Percentiles rank a stretch among this genome's conserved stretches.
Evolutionary conservation across 306 rosid genomes (phyloP).

Genomic region (Styphnolobium japonicum): DNA sequence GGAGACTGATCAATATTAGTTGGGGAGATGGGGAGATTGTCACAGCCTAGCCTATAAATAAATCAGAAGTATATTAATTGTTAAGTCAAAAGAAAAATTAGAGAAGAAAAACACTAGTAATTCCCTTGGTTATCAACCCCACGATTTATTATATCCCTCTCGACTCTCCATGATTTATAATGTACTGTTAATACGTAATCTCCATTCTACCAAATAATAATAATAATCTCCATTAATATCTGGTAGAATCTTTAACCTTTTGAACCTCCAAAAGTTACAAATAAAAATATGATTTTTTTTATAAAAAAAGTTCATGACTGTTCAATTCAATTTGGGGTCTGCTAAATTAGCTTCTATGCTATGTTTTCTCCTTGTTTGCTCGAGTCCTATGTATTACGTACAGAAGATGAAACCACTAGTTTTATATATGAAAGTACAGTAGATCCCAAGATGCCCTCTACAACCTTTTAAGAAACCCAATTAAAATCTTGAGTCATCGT

Average conservation of each 20-base stretch:
- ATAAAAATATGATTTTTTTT: background rate
- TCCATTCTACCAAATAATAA: too few species aligned
- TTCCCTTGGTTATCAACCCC: background rate
- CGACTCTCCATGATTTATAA: too few species aligned
- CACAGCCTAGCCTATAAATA: slow-evolving; percentile 24
- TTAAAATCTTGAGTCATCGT: background rate
- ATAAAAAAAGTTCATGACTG: slow-evolving; percentile 5
- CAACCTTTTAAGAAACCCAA: too few species aligned
- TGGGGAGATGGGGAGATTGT: slow-evolving; percentile 32
- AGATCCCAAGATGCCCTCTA: slow-evolving; percentile 33
- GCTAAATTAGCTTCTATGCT: background rate
- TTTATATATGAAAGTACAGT: background rate
- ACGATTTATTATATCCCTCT: slow-evolving; percentile 4
- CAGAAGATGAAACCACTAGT: slow-evolving; percentile 5
- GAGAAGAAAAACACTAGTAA: background rate
- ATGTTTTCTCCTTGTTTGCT: background rate
- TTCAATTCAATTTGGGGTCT: slow-evolving; percentile 33
- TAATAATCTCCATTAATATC: too few species aligned
- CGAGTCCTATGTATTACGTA: background rate
- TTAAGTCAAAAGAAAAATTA: background rate
- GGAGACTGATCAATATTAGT: slow-evolving; percentile 46
- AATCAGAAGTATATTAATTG: background rate
- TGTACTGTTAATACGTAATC: too few species aligned
- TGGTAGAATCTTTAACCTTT: slow-evolving; percentile 23
- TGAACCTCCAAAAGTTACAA: slow-evolving; percentile 25